Evolutionary conservation across 2,329 filamentous ascomycete genomes (phyloP).

Genomic region (Teratosphaeria zuluensis): DNA sequence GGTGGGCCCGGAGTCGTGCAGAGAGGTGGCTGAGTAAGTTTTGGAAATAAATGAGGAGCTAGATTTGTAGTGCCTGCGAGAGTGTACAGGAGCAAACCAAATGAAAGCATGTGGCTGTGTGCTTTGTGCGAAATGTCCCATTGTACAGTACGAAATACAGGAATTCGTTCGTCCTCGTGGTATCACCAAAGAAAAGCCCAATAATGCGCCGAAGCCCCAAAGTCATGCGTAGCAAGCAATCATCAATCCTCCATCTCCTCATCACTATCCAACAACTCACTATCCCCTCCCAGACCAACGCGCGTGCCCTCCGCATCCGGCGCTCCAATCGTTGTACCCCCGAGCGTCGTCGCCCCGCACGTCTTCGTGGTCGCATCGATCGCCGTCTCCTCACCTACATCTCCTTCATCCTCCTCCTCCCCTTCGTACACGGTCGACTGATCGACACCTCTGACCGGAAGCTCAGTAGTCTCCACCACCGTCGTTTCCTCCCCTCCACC

Average conservation of each 20-base stretch:
- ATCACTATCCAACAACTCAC: slow-evolving; percentile 5
- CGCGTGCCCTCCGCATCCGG: slow-evolving; percentile 29
- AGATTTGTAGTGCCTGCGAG: too few relatives aligned
- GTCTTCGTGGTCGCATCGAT: slow-evolving; percentile 11
- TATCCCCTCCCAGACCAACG: slow-evolving; percentile 14
- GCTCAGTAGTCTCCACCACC: slow-evolving; percentile 17
- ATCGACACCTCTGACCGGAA: slow-evolving; percentile 1
- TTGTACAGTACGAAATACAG: too few relatives aligned
- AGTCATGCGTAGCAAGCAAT: not conserved
- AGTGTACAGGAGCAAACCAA: too few relatives aligned
- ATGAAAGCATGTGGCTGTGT: too few relatives aligned
- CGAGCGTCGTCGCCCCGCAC: slow-evolving; percentile 11
- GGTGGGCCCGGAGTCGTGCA: too few relatives aligned
- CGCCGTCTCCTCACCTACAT: slow-evolving; percentile 14
- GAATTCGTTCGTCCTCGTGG: not conserved
- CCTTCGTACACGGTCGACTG: not conserved
- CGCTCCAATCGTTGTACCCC: slow-evolving; percentile 18
- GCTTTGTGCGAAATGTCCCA: too few relatives aligned
- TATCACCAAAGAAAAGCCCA: not conserved
- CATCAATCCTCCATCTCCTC: slow-evolving; percentile 1
- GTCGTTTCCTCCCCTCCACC: slow-evolving; percentile 24
- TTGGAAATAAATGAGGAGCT: too few relatives aligned
- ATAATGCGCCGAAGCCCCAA: not conserved
- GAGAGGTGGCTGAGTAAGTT: too few relatives aligned
- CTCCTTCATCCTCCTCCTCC: slow-evolving; percentile 15